Base-by-base conservation (phyloP, 2,329 filamentous ascomycete genomes). In the Harringtonia aguacate region DNA sequence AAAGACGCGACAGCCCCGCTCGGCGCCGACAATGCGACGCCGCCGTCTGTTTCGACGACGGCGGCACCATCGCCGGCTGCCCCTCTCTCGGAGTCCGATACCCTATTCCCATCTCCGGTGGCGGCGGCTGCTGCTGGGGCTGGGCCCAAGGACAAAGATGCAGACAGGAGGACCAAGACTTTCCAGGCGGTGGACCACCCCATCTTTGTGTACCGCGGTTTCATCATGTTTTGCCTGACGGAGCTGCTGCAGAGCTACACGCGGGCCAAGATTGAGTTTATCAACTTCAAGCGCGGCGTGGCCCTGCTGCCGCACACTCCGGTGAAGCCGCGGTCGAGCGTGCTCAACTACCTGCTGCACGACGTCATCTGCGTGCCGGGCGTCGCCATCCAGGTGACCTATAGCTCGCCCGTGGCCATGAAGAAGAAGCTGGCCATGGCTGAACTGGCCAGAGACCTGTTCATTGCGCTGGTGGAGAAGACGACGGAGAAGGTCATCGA, bases 141-240 rank as follows among this genome's bases (percentile, higher is more conserved):
- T 27, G 36, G 28, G 18, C 20, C 8, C 29, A 60, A 60, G 33
- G 58, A 58, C 12, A 46, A 47, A 6, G 35, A 43, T 28, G 46
- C 50, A 2, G 45, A 52, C 22, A 50, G 44, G 34, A 51, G 47
- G 35, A 39, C 34, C n/a, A 73, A 73, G 54, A 69, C 76, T 1
- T 97, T 97, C 72, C 95, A 94, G 63, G 71, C 86, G 1, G 88
- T 95, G 41, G 84, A 95, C 29, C 88, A 98, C 60, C 87, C 89
- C 0, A 95, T 95, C 48, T 98, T 94, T 64, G 82, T 97, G 43
- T 98, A 97, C 58, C 80, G 92, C 39, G 95, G 90, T 66, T 95
- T 97, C 67, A 68, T 99, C 41, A 74, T 99, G 28, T 88, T 92
- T 58, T 95, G 89, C 56, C 69, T 99, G 33, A 82, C 87, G 0